Evolutionary conservation across 1,284 basidiomycete genomes (phyloP).

Genomic region (Melampsora occidentalis): DNA sequence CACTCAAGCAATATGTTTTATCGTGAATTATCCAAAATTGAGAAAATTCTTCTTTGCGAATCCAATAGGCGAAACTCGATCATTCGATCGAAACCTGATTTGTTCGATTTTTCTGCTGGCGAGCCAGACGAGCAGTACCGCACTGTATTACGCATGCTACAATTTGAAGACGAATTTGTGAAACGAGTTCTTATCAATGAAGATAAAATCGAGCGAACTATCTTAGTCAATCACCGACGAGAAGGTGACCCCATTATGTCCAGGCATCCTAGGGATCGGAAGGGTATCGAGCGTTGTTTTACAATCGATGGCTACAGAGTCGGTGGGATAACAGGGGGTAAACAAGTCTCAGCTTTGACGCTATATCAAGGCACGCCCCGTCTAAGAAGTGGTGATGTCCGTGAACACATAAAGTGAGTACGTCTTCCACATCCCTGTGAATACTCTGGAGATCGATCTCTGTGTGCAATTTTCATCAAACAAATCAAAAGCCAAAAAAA

Average conservation of each 20-base stretch:
- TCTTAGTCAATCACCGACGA: constrained; percentile 34
- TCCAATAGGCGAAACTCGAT: constrained; percentile 45
- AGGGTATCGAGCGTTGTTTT: constrained; percentile 50
- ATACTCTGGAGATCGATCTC: too few species aligned
- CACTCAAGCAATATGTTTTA: neutral
- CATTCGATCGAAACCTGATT: constrained; percentile 47
- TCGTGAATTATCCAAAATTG: too few species aligned
- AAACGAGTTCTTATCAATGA: constrained; percentile 42
- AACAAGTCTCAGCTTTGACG: constrained; percentile 58
- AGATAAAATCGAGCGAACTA: constrained; percentile 30
- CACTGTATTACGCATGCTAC: constrained; percentile 52
- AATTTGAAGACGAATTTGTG: constrained; percentile 36
- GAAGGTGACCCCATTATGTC: constrained; percentile 30
- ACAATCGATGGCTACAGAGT: constrained; percentile 41
- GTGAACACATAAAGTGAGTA: constrained; percentile 45
- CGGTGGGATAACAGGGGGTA: constrained; percentile 57
- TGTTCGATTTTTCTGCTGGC: constrained; percentile 51
- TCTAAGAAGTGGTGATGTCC: constrained; percentile 50
- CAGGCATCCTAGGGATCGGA: constrained; percentile 45
- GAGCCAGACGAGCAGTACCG: constrained; percentile 49
- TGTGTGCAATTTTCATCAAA: neutral
- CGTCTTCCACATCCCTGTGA: neutral
- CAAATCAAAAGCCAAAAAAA: constrained; percentile 1
- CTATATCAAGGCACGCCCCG: constrained; percentile 51
- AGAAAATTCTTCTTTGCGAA: neutral